Evolutionary conservation across 345 rosid species (phyloP), one percentile per base, ranked within the genome.

Genomic region (Conringia planisiliqua): DNA sequence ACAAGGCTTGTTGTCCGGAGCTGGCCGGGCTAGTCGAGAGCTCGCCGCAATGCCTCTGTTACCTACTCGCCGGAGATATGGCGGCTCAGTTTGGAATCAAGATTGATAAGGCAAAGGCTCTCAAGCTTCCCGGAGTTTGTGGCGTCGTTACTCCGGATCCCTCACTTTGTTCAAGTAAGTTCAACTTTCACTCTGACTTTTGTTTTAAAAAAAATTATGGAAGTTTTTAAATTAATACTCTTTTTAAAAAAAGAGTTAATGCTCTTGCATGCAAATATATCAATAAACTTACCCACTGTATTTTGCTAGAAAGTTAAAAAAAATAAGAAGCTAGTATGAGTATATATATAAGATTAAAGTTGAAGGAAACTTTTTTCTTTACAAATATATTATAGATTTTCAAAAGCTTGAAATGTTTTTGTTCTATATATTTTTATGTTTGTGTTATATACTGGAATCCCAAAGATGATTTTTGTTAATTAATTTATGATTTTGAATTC

Each of bases 1-100:
- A 80, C 30, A 70, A 74, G 42, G 74, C 66, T 0, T 93, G 98
- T 79, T 93, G 97, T 72, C 93, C 97, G 1, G 96, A 87, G 85
- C 72, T 93, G 18, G 97, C 97, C 5, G 96, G 93, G 68, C 74
- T 93, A n/a, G 81, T 90, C 10, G 93, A 89, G 0, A 79, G 83
- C 70, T 67, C 52, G 16, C 85, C 89, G 0, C 64, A 71, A 13
- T 93, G 96, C 67, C 77, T 93, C 57, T 90, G 98, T 42, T 27
- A 80, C 70, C 70, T 87, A 46, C 72, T 93, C 10, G 56, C 70
- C 0, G 72, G 83, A 18, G 52, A 69, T 58, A 30, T 77, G 22
- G 69, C 77, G 6, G 36, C 66, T 33, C 47, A 67, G n/a, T 79
- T 13, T 3, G 93, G 93, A n/a, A 3, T 89, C 57, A 67, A 62